Evolutionary conservation across 2,329 filamentous ascomycete genomes (phyloP).

Genomic region (Botrytis fabae): DNA sequence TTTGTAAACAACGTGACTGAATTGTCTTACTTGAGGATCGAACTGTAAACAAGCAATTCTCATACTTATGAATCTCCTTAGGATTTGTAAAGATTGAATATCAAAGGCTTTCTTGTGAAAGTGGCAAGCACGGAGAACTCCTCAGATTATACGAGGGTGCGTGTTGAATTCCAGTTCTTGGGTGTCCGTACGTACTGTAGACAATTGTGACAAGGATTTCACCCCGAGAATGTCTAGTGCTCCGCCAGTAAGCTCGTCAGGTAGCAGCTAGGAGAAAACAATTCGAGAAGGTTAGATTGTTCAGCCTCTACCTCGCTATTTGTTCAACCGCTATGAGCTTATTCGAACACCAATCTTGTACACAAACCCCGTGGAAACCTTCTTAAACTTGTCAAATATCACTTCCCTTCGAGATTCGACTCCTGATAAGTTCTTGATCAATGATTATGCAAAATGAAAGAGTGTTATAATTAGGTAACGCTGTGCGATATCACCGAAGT

Average conservation of each 20-base stretch:
- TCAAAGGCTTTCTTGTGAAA: background rate
- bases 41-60: slow-evolving; percentile 72
- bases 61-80: slow-evolving; percentile 47
- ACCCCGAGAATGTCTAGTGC: background rate
- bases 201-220: background rate
- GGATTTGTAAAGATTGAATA: background rate
- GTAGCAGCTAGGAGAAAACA: background rate
- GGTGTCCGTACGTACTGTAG: background rate
- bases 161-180: background rate
- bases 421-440: too few species aligned
- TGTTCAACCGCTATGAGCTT: too few species aligned
- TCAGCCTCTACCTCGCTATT: too few species aligned
- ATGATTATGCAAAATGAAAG: too few species aligned
- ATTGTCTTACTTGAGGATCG: slow-evolving; percentile 54
- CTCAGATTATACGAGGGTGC: background rate
- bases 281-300: background rate
- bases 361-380: too few species aligned
- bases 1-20: background rate
- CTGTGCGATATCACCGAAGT: too few species aligned
- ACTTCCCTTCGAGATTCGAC: too few species aligned
- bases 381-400: too few species aligned
- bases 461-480: too few species aligned
- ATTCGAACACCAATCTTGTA: too few species aligned
- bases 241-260: background rate
- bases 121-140: background rate